Evolutionary conservation across 148 eudicot species (phyloP).

Genomic region (Rhododendron williamsianum): DNA sequence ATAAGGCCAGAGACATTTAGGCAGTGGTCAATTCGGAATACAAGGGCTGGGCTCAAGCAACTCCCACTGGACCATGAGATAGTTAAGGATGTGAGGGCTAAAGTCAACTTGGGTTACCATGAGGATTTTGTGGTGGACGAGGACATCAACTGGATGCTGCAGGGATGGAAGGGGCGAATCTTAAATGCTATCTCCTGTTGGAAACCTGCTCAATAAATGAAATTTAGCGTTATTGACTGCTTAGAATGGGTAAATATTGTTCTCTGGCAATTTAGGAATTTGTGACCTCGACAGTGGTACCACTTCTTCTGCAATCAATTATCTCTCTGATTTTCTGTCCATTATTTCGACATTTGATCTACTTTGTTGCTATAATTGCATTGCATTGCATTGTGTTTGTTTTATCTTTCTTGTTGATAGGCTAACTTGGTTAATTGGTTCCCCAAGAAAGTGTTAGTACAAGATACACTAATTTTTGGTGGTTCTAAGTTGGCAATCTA

Average conservation of each 20-base stretch:
- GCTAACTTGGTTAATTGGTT: background rate
- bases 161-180: slow-evolving; percentile 77
- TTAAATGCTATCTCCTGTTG: slow-evolving; percentile 50
- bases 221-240: background rate
- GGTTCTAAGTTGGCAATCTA: background rate
- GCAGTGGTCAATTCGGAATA: slow-evolving; percentile 53
- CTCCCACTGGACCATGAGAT: slow-evolving; percentile 31
- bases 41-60: slow-evolving; percentile 49
- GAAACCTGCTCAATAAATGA: slow-evolving; percentile 23
- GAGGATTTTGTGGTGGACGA: slow-evolving; percentile 54
- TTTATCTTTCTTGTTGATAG: background rate
- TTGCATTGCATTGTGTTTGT: background rate
- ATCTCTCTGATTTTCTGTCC: background rate
- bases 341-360: background rate
- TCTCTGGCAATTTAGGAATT: background rate
- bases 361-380: background rate
- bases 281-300: background rate
- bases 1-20: slow-evolving; percentile 65
- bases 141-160: slow-evolving; percentile 57
- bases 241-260: background rate
- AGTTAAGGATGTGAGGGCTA: slow-evolving; percentile 24
- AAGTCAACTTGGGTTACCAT: slow-evolving; percentile 39
- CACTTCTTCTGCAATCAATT: background rate
- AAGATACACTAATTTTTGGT: background rate
- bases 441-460: background rate